Base-by-base conservation (phyloP, 2,329 filamentous ascomycete species). In the Myrmaecium sp. region DNA sequence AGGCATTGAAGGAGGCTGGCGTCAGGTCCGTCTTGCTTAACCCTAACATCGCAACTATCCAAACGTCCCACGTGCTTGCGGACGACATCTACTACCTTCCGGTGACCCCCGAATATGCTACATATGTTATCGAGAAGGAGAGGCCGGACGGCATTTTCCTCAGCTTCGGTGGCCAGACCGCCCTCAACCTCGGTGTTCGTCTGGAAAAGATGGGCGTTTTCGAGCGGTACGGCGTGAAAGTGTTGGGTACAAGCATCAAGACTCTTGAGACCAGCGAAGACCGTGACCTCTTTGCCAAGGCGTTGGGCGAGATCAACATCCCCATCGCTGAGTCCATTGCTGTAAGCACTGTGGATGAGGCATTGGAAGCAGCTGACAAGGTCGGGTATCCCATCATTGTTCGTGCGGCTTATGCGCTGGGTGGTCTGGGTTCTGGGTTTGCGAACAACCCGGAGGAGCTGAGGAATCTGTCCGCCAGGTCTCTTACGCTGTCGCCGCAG, bases 11-110 rank as follows among this genome's bases (percentile, higher is more conserved):
- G 58, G 86, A 95, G 60, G 86, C 84, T 36, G 82, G 82, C 34
- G 80, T 95, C 33, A 60, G 74, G 40, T 93, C 86, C 6, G 79
- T 95, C 29, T 72, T 95, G 37, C 84, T 95, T 54, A 95, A 95
- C 59, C 86, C 86, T 44, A 95, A 95, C 54, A 95, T 95, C 52
- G 86, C 86, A 33, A 95, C 89, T 31, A 95, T 95, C 47, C 86
- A 95, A 60, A 95, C 86, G 42, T 83, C 91, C 54, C 86, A 95
- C 65, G 75, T 77, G 46, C 77, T 95, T 49, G 83, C 83, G 47
- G 86, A 95, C 50, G 84, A 95, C 60, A 79, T 95, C 46, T 95
- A 95, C 66, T 95, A 94, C 58, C 75, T 95, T 19, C 89, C 89
- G 30, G 84, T 98, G 44, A 98, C 89, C 11, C 79, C 86, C 37